These are phyloP conservation scores for Aspergillus costaricaensis DNA, from an alignment of 2,329 filamentous ascomycete genomes.

Conservation along the genomic window DNA sequence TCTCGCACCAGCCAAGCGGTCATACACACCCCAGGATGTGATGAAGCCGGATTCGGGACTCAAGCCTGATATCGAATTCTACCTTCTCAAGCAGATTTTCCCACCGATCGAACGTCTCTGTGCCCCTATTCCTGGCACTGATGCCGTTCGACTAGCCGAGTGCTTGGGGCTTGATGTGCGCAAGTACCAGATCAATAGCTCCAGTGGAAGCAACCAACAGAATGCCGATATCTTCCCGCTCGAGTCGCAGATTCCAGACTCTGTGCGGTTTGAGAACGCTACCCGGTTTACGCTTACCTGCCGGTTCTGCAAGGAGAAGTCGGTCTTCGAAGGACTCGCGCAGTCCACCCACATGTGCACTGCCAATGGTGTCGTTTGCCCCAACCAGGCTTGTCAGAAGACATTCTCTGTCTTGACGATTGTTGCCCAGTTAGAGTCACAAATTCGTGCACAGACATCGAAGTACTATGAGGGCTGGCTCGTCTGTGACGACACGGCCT, in stretches of 20 bases:
- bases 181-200: conserved; percentile 75
- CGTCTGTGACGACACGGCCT: conserved; percentile 84
- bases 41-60: conserved; percentile 74
- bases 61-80: conserved; percentile 92
- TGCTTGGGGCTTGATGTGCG: conserved; percentile 88
- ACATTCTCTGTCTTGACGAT: conserved; percentile 70
- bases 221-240: conserved; percentile 80
- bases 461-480: conserved; percentile 93
- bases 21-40: conserved; percentile 82
- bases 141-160: conserved; percentile 84
- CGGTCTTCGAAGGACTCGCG: conserved; percentile 75
- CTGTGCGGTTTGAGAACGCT: conserved; percentile 83
- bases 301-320: conserved; percentile 71
- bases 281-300: conserved; percentile 76
- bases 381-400: conserved; percentile 62
- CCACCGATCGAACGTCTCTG: conserved; percentile 97
- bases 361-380: conserved; percentile 74
- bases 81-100: conserved; percentile 97
- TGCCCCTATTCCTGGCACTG: conserved; percentile 91
- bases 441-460: conserved; percentile 74
- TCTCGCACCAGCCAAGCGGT: conserved; percentile 76
- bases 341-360: conserved; percentile 62
- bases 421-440: conserved; percentile 82
- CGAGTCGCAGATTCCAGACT: conserved; percentile 91
- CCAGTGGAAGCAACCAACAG: conserved; percentile 53